Base-by-base conservation (phyloP, 257 asterid genomes). In the Linaria vulgaris region DNA sequence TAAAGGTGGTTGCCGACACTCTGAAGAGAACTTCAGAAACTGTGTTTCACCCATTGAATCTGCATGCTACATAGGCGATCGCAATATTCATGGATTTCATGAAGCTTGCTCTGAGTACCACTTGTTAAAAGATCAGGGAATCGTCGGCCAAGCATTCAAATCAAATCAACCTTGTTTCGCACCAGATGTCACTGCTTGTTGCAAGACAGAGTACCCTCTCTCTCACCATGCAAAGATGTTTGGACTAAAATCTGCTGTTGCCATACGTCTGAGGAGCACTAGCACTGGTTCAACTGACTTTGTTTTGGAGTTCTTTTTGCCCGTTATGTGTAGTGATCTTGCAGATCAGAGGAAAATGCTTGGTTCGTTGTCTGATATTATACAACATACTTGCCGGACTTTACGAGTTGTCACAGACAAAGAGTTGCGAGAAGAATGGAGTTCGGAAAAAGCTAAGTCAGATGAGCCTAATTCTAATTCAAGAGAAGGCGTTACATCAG, bases 61-160 rank as follows among this genome's bases (percentile, higher is more conserved):
- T 15, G 92, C 94, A 53, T 88, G 95, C 79, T 82, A 74, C 73
- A 34, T 85, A 48, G 83, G 80, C 9, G 94, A 92, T 75, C 64
- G 82, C 56, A 56, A 60, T 12, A 59, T 87, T 56, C 85, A 61
- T 54, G 98, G 95, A 25, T 92, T 92, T 61, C 85, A 80, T 13
- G 98, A 92, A 55, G 97, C 98, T 25, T 92, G 98, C 74, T 78
- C 86, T 0, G 98, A 89, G 76, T 80, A 80, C 75, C 97, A 92
- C 80, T 85, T 89, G 76, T 60, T 92, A 37, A 89, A 79, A 79
- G 95, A 90, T 49, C 81, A 86, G 70, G 98, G 98, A 13, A 78
- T 87, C 16, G 94, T 81, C 0, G 98, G 98, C 47, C 74, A 67
- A 57, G 96, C 98, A 4, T 89, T 92, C 53, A 56, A 61, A 25